Conservation (phyloP, 2,329 filamentous ascomycete genomes). For the Monilinia laxa region DNA sequence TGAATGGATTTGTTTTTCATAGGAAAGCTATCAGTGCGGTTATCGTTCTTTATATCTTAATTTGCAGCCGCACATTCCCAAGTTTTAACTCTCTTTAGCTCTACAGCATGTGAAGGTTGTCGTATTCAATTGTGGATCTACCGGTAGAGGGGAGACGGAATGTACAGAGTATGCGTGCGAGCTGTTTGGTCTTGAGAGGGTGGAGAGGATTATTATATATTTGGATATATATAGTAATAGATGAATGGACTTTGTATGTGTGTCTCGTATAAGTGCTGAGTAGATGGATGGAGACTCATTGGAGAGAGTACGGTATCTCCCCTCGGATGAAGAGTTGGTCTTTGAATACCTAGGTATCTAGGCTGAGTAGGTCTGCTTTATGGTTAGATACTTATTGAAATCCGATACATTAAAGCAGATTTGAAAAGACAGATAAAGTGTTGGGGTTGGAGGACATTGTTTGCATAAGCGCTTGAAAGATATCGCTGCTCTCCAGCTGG, state of each 20-base stretch:
- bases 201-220: neutral
- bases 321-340: neutral
- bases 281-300: neutral
- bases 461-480: neutral
- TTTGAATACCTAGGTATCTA: too few relatives aligned
- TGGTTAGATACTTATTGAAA: too few relatives aligned
- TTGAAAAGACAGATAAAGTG: neutral
- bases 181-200: neutral
- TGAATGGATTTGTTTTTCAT: too few relatives aligned
- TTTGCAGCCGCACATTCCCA: neutral
- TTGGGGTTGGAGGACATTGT: neutral
- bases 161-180: neutral
- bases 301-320: neutral
- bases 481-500: neutral
- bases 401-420: neutral
- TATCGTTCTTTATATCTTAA: constrained; percentile 3
- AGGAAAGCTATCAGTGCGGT: neutral
- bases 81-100: neutral
- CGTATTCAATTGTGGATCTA: constrained; percentile 12
- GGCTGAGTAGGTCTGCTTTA: constrained; percentile 6
- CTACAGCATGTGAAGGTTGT: neutral
- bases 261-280: neutral
- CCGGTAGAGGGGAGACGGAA: neutral
- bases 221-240: neutral
- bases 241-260: too few relatives aligned